These are phyloP conservation scores for Mollisia scopiformis DNA, from an alignment of 2,329 filamentous ascomycete species.

Conservation along the genomic window DNA sequence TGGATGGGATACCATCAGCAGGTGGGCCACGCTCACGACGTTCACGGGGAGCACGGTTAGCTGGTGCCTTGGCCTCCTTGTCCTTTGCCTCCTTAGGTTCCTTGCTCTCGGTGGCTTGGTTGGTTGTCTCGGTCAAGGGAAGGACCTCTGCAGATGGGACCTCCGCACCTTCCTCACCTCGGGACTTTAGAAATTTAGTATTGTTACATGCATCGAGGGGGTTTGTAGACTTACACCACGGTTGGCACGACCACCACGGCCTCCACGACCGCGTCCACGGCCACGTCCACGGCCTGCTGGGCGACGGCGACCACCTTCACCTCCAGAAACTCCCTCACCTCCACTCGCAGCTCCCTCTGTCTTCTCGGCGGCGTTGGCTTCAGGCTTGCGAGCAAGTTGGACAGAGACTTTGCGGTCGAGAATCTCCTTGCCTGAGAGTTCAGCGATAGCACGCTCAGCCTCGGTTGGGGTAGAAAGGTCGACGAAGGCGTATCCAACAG, in stretches of 20 bases:
- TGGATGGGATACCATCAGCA: conserved; percentile 95
- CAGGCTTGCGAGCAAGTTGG: conserved; percentile 96
- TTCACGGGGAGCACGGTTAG: conserved; percentile 56
- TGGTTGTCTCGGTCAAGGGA: conserved; percentile 65
- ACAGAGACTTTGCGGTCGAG: conserved; percentile 99
- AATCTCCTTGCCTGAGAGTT: conserved; percentile 97
- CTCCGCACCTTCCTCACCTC: conserved; percentile 44
- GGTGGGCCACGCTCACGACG: conserved; percentile 87
- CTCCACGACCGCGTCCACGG: conserved; percentile 68
- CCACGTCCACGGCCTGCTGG: conserved; percentile 68
- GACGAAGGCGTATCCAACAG: conserved; percentile 98
- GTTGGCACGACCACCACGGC: conserved; percentile 63
- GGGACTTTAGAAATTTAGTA: conserved; percentile 30
- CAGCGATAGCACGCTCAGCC: conserved; percentile 91
- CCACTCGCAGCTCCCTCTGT: conserved; percentile 70
- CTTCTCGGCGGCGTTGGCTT: conserved; percentile 80
- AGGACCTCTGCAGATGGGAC: conserved; percentile 54
- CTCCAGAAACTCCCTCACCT: conserved; percentile 68
- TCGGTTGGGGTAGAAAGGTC: conserved; percentile 93
- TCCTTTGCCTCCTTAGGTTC: conserved; percentile 49
- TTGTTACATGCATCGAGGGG: conserved; percentile 12
- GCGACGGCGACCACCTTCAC: conserved; percentile 66
- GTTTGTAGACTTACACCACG: conserved; percentile 59
- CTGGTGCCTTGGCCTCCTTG: conserved; percentile 37
- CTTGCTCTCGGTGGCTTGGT: conserved; percentile 52